Percentiles rank a stretch among this genome's conserved stretches.
Evolutionary conservation across 148 eudicot genomes (phyloP).

Genomic region (Nepenthes gracilis): DNA sequence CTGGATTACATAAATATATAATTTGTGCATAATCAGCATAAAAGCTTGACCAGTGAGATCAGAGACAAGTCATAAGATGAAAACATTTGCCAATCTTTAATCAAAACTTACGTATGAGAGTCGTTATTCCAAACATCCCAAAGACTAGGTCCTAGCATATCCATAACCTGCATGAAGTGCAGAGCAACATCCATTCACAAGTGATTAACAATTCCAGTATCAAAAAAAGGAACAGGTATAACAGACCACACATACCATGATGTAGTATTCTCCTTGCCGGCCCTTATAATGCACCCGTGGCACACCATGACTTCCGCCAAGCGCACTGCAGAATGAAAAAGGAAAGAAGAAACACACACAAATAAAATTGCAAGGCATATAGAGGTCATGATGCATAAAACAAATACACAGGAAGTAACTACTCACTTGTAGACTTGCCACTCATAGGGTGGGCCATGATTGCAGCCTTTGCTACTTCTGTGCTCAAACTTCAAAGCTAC

Average conservation of each 20-base stretch:
- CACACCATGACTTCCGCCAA: slow-evolving; percentile 78
- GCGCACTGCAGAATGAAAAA: slow-evolving; percentile 21
- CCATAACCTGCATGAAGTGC: slow-evolving; percentile 53
- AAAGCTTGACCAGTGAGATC: not conserved
- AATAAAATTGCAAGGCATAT: not conserved
- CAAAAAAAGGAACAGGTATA: not conserved
- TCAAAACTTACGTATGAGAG: slow-evolving; percentile 36
- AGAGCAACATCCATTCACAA: not conserved
- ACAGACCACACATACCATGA: slow-evolving; percentile 39
- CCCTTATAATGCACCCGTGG: slow-evolving; percentile 81
- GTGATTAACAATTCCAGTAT: not conserved
- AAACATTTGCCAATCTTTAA: not conserved
- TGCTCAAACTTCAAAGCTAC: slow-evolving; percentile 41
- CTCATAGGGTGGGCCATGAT: slow-evolving; percentile 42
- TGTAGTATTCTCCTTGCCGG: slow-evolving; percentile 53
- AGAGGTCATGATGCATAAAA: not conserved
- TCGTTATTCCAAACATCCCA: slow-evolving; percentile 84
- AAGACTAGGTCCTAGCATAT: slow-evolving; percentile 74
- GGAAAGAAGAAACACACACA: slow-evolving; percentile 8
- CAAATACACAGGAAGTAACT: not conserved
- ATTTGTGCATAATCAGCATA: not conserved
- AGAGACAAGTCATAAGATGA: not conserved
- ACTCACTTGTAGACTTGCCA: slow-evolving; percentile 42
- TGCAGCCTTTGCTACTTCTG: slow-evolving; percentile 36
- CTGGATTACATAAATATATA: slow-evolving; percentile 10